Evolutionary conservation across 495 filamentous ascomycete species (phyloP), one percentile per base, ranked within the genome.

Genomic region (Tetracladium marchalianum): DNA sequence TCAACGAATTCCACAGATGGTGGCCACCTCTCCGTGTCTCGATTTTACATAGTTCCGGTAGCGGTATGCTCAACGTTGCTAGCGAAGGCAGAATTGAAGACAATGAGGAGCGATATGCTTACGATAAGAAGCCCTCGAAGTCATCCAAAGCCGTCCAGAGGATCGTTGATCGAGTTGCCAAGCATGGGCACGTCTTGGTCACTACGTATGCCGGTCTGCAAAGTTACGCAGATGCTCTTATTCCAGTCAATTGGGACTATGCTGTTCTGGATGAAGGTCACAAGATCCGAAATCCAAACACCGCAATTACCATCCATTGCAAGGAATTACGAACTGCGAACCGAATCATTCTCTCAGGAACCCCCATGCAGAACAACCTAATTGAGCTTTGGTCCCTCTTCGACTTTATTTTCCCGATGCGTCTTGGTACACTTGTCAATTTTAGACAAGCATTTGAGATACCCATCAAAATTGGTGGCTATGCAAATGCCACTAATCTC

Each of bases 301-400:
- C 90, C 4, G 80, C 78, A 0, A 89, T 96, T 46, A 95, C 92
- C 0, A 84, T 95, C 39, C 82, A 85, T 54, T 94, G 85, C 72
- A 97, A 97, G 59, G 85, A 93, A 55, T 70, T 98, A 11, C 73
- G 80, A 31, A 97, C 92, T 6, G 72, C 80, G 3, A 90, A 97
- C 59, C 81, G 92, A 19, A 70, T 97, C 41, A 97, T 98, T 48
- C 70, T 97, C 5, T 96, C 92, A 0, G 92, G 92, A 7, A 98
- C 92, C 0, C 92, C 92, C 1, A 94, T 98, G 72, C 92, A 98
- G 64, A 98, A 98, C 59, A 96, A 95, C 53, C 72, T 98, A 11
- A 76, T 84, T n/a, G 92, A 98, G 57, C 70, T 98, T 2, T 98
- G 92, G 92, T 95, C 88, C 0, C 66, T 98, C 7, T 95, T 97